Conservation (phyloP, 192 early-diverging fungal genomes). For the Backusella liffmaniae region DNA sequence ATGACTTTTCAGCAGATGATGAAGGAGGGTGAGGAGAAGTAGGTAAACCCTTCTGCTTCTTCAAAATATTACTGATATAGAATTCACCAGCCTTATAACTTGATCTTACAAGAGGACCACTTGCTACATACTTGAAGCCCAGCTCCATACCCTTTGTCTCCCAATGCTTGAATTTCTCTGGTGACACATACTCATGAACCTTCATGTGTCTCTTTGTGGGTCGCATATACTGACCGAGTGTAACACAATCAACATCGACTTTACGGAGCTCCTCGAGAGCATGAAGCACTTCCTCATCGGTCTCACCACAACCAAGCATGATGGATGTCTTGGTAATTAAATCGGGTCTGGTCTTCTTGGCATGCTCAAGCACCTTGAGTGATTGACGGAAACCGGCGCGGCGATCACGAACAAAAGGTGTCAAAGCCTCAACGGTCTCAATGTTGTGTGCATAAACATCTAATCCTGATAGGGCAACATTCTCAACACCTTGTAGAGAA, state of each 20-base stretch:
- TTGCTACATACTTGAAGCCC: slow-evolving; percentile 95
- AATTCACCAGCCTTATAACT: slow-evolving; percentile 98
- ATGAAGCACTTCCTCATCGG: slow-evolving; percentile 88
- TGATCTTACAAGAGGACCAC: slow-evolving; percentile 91
- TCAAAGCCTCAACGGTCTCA: slow-evolving; percentile 92
- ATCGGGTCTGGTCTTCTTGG: slow-evolving; percentile 74
- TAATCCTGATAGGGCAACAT: slow-evolving; percentile 87
- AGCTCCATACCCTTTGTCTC: slow-evolving; percentile 71
- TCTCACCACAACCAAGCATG: slow-evolving; percentile 97
- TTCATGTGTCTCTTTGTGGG: slow-evolving; percentile 99
- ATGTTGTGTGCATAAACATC: slow-evolving; percentile 99
- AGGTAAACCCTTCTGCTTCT: slow-evolving; percentile 42
- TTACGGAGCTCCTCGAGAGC: slow-evolving; percentile 82
- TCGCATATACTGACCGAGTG: slow-evolving; percentile 99
- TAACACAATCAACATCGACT: slow-evolving; percentile 88
- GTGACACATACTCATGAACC: slow-evolving; percentile 91
- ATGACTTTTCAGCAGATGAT: background rate
- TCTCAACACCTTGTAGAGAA: slow-evolving; percentile 68
- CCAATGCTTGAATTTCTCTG: slow-evolving; percentile 91
- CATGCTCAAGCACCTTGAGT: slow-evolving; percentile 83
- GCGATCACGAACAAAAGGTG: slow-evolving; percentile 88
- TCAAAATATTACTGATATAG: slow-evolving; percentile 87
- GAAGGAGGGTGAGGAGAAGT: background rate
- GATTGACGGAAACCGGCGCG: slow-evolving; percentile 92
- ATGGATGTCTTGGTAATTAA: slow-evolving; percentile 96